Percentiles rank a stretch among this genome's conserved stretches.
phyloP scores from a whole-genome alignment of 495 filamentous ascomycete species.

The Astrothelium macrocarpum region DNA sequence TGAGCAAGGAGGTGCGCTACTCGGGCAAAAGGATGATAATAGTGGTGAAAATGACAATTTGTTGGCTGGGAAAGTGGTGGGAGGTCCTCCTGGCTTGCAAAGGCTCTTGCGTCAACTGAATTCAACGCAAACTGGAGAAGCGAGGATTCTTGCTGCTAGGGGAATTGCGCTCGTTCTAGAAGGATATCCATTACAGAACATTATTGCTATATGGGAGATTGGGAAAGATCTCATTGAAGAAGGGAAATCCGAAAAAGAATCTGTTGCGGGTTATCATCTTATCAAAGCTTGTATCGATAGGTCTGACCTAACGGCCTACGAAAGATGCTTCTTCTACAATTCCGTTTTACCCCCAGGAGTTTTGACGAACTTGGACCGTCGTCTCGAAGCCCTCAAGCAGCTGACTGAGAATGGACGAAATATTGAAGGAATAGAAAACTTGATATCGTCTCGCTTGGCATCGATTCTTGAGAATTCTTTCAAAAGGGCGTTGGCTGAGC shows the following conservation, averaged over 20 bases:
- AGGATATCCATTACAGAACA: background rate
- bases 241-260: background rate
- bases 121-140: background rate
- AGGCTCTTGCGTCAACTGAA: background rate
- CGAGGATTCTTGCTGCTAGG: background rate
- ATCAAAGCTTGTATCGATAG: background rate
- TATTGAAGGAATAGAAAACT: background rate
- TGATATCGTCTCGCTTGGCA: background rate
- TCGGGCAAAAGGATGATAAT: background rate
- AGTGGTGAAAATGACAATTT: background rate
- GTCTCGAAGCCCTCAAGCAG: background rate
- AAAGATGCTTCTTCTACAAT: background rate
- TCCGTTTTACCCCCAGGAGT: background rate
- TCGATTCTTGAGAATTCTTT: background rate
- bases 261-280: background rate
- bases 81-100: background rate
- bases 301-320: background rate
- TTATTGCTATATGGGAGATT: background rate
- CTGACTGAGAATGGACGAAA: background rate
- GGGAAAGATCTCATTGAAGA: constrained; percentile 2
- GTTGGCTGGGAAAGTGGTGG: background rate
- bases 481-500: background rate
- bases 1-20: background rate
- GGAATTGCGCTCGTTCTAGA: background rate
- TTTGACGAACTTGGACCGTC: background rate